These are phyloP conservation scores for Crucibulum cyathiforme DNA, from an alignment of 1,284 basidiomycete genomes.

Conservation along the genomic window DNA sequence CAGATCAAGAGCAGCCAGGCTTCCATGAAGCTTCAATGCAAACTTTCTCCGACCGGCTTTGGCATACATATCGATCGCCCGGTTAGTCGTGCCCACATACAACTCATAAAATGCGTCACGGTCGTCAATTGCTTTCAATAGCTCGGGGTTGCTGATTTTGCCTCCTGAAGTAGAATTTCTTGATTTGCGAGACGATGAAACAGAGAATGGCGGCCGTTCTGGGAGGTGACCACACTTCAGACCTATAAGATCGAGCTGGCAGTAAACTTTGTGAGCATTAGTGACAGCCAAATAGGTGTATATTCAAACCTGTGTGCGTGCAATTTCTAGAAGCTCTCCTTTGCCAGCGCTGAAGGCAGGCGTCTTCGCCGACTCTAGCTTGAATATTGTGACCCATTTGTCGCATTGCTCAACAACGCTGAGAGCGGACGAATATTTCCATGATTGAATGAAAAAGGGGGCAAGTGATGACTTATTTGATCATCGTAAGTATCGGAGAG, in stretches of 20 bases:
- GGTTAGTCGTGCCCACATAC: constrained; percentile 77
- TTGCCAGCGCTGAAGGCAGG: constrained; percentile 71
- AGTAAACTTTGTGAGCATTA: constrained; percentile 4
- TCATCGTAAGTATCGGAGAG: constrained; percentile 10
- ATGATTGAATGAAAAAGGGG: constrained; percentile 86
- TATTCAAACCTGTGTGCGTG: constrained; percentile 72
- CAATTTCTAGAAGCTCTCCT: constrained; percentile 83
- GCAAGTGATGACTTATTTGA: constrained; percentile 68
- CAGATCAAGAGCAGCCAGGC: constrained; percentile 87
- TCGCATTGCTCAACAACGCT: constrained; percentile 88
- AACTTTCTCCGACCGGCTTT: constrained; percentile 83
- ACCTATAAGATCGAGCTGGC: constrained; percentile 84
- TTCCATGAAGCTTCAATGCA: constrained; percentile 82
- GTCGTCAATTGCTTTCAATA: constrained; percentile 67
- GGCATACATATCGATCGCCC: constrained; percentile 83
- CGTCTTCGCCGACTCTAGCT: constrained; percentile 51
- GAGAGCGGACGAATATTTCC: constrained; percentile 92
- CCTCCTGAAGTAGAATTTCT: constrained; percentile 33
- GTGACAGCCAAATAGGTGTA: not conserved
- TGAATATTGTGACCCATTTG: constrained; percentile 63
- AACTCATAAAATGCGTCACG: constrained; percentile 73
- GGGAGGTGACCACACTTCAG: constrained; percentile 77
- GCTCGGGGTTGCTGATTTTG: constrained; percentile 66
- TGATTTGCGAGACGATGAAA: constrained; percentile 30
- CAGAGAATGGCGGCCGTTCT: constrained; percentile 71